phyloP scores from a whole-genome alignment of 805 yeast species.

The Zygosaccharomyces lentus region DNA sequence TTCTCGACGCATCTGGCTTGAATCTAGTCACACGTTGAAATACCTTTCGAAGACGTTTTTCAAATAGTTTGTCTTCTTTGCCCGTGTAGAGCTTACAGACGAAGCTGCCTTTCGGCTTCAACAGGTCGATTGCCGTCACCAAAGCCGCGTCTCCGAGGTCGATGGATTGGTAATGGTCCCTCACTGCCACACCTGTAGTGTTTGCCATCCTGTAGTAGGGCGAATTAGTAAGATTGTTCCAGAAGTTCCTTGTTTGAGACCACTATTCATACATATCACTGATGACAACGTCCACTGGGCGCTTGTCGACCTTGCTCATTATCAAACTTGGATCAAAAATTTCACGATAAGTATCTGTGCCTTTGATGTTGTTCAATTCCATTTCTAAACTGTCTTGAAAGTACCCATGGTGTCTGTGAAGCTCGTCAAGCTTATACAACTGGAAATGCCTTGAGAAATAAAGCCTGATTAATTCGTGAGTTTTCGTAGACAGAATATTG shows the following conservation, averaged over 20 bases:
- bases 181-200: slow-evolving; percentile 74
- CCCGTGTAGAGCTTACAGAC: slow-evolving; percentile 88
- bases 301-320: slow-evolving; percentile 13
- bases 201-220: slow-evolving; percentile 90
- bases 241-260: slow-evolving; percentile 47
- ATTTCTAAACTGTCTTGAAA: slow-evolving; percentile 20
- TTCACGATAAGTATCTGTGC: slow-evolving; percentile 30
- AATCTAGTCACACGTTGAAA: slow-evolving; percentile 62
- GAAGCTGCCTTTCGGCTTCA: slow-evolving; percentile 65
- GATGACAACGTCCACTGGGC: slow-evolving; percentile 59
- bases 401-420: slow-evolving; percentile 30
- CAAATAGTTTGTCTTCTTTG: slow-evolving; percentile 64
- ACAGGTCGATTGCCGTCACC: slow-evolving; percentile 63
- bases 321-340: slow-evolving; percentile 21
- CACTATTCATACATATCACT: slow-evolving; percentile 81
- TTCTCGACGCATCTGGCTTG: slow-evolving; percentile 79
- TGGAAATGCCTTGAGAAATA: slow-evolving; percentile 40
- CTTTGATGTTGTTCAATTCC: slow-evolving; percentile 18
- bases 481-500: slow-evolving; percentile 64
- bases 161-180: slow-evolving; percentile 80
- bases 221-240: slow-evolving; percentile 66
- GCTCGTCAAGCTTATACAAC: slow-evolving; percentile 34
- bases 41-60: slow-evolving; percentile 49
- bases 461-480: slow-evolving; percentile 53
- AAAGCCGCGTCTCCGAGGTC: slow-evolving; percentile 90